These are phyloP conservation scores for Lignosus rhinocerotis DNA, from an alignment of 1,284 basidiomycete species.

Conservation along the genomic window DNA sequence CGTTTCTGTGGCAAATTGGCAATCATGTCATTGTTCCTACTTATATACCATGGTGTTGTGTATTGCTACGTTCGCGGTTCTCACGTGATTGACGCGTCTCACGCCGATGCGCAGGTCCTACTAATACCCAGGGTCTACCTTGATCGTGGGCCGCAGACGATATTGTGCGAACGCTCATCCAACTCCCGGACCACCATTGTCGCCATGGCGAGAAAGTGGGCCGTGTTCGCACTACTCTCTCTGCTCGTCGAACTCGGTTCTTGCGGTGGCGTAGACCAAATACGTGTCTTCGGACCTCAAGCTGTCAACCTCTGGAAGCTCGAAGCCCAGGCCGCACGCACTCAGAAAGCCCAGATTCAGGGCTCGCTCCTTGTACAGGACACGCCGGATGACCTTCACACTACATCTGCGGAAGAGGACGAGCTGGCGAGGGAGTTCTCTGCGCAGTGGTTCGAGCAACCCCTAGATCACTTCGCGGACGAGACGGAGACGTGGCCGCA, in stretches of 20 bases:
- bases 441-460: constrained; percentile 77
- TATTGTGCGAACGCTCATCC: background rate
- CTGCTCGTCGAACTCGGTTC: background rate
- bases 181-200: background rate
- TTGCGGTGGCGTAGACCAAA: constrained; percentile 17
- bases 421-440: constrained; percentile 43
- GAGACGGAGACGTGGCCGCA: constrained; percentile 59
- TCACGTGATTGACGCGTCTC: constrained; percentile 11
- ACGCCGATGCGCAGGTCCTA: too few species aligned
- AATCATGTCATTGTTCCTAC: background rate
- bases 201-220: constrained; percentile 10
- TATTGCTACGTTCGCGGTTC: background rate
- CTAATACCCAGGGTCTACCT: too few species aligned
- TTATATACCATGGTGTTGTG: background rate
- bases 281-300: constrained; percentile 36
- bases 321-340: constrained; percentile 12
- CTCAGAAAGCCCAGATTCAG: background rate
- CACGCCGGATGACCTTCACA: background rate
- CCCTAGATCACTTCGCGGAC: constrained; percentile 76
- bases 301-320: constrained; percentile 46
- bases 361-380: constrained; percentile 13
- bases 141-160: background rate
- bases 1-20: background rate
- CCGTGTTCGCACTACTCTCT: constrained; percentile 6
- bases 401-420: background rate